These are phyloP conservation scores for Naematelia encephala DNA, from an alignment of 768 basidiomycete species.

Conservation along the genomic window DNA sequence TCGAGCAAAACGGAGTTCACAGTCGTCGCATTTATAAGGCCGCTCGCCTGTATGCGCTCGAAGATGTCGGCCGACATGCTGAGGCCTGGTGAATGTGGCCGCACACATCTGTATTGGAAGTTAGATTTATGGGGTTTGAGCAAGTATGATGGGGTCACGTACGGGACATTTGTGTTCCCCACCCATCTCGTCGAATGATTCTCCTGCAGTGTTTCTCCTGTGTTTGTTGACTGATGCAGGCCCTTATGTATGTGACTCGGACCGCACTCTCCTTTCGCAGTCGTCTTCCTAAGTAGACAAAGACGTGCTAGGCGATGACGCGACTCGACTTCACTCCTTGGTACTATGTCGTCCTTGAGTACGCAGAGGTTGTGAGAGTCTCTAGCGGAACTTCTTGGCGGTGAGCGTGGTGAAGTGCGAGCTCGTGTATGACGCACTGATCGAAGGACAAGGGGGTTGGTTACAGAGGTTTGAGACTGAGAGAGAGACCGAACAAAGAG, in stretches of 20 bases:
- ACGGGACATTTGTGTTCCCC: slow-evolving; percentile 40
- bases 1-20: slow-evolving; percentile 43
- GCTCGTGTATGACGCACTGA: too few species aligned
- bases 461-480: too few species aligned
- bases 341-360: neutral
- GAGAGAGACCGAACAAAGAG: too few species aligned
- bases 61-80: slow-evolving; percentile 50
- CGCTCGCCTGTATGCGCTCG: slow-evolving; percentile 48
- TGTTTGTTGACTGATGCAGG: neutral
- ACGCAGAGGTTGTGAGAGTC: neutral
- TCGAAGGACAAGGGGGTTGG: too few species aligned
- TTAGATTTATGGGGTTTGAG: neutral
- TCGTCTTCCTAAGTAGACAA: neutral
- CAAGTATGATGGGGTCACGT: neutral
- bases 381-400: too few species aligned
- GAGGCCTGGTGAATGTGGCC: slow-evolving; percentile 48
- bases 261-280: neutral
- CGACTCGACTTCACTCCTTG: neutral
- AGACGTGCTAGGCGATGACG: neutral
- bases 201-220: neutral
- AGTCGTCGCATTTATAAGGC: slow-evolving; percentile 48
- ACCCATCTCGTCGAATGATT: slow-evolving; percentile 14
- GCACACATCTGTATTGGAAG: slow-evolving; percentile 32
- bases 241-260: neutral
- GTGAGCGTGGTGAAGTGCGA: too few species aligned